Evolutionary conservation across 139 green algal genomes (phyloP), one percentile per base, ranked within the genome.

Genomic region (Micromonas pusilla): DNA sequence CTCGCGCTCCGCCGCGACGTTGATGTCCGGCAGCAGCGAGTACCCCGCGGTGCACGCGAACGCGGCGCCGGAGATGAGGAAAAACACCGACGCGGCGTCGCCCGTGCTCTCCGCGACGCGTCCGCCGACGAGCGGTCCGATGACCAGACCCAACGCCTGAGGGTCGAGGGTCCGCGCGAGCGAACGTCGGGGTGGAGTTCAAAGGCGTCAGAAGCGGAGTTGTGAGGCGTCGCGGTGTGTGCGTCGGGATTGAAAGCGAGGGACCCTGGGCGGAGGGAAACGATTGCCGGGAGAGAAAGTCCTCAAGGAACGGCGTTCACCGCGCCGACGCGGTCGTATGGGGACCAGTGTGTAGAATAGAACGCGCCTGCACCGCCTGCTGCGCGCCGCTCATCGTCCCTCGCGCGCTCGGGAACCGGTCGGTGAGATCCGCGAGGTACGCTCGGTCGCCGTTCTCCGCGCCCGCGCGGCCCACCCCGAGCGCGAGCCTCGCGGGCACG

Each of bases 351-450:
- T n/a, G n/a, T n/a, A n/a, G n/a, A n/a, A n/a, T n/a, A n/a, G n/a
- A n/a, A n/a, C n/a, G n/a, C n/a, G n/a, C n/a, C 31, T 70, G 60
- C 30, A 80, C 60, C 25, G 38, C 66, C n/a, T 52, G 33, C n/a
- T 80, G 60, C 2, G 74, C 19, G 5, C 33, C 74, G 60, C 26
- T 30, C 21, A 80, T 72, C 13, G 36, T 52, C 5, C 74, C 74
- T n/a, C 74, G 6, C 5, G 62, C 38, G 20, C 32, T 30, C 26
- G 74, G 74, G 26, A 80, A 36, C 26, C 72, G 53, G 21, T 62
- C 62, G n/a, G 39, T 70, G 31, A 80, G 45, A 52, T 80, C 74
- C 34, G 74, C 60, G 25, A 72, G 52, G 28, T 65, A 80, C 37
- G 74, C 74, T 3, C 62, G 23, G n/a, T 73, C 63, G 20, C 74